Base-by-base conservation (phyloP, 352 stramenopile genomes). In the Elongisporangium anandrum region DNA sequence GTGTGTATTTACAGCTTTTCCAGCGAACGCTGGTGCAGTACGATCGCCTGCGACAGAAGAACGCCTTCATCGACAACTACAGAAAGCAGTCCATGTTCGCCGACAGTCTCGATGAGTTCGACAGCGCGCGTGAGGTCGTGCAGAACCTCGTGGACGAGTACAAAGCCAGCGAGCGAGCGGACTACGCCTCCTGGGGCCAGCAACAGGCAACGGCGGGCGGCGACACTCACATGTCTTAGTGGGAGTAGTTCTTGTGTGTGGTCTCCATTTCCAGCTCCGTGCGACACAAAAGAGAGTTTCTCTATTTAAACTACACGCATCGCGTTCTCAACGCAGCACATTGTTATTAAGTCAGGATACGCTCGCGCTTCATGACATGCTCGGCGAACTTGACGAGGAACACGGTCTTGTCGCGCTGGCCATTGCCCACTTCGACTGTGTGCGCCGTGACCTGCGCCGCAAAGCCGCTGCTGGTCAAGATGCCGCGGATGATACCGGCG, bases 51-150 rank as follows among this genome's bases (percentile, higher is more conserved):
- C 94, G 96, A 57, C 98, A 97, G 65, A 77, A 98, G 58, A 99
- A 99, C 69, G 97, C 97, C 26, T 99, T 99, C 84, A 92, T 99
- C 52, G 96, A 99, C 61, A 98, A 99, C 67, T 99, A 99, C 87
- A 82, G 95, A 54, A 95, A 97, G 69, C 92, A 99, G 65, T 96
- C 97, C 45, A 98, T 99, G 86, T 99, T 99, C 39, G 81, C 85
- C 8, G 85, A 95, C 45, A 85, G 75, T 50, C 72, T 95, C 54
- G 85, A 94, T 38, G 87, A 95, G 64, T 95, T 95, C 52, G 87
- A 95, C 59, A 87, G 72, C 41, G 80, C 87, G 29, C 75, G 87
- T n/a, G 85, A 92, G 53, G 83, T 94, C 13, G 85, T 94, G 49
- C 83, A 91, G 73, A 90, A 75, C 58, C 70, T 94, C 52, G 82